phyloP scores from a whole-genome alignment of 371 early-diverging fungal species.

The Mortierella sp. region DNA sequence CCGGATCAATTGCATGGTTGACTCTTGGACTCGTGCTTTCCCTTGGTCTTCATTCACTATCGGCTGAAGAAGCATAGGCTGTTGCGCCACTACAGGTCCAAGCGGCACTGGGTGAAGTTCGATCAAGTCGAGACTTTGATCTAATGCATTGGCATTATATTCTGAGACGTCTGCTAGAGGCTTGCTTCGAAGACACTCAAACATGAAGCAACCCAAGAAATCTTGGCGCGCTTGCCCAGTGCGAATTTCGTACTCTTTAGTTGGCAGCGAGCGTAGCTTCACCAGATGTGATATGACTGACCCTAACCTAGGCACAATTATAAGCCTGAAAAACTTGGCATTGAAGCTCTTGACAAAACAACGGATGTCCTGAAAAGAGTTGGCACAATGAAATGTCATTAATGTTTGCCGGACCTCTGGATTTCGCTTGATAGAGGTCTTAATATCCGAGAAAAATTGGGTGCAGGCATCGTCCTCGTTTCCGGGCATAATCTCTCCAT shows the following conservation, averaged over 20 bases:
- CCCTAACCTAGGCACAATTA: slow-evolving; percentile 70
- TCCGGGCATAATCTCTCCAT: slow-evolving; percentile 63
- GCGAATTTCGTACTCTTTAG: slow-evolving; percentile 12
- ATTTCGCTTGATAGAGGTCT: slow-evolving; percentile 46
- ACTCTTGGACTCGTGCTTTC: slow-evolving; percentile 43
- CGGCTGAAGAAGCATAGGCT: slow-evolving; percentile 44
- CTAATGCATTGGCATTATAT: slow-evolving; percentile 29
- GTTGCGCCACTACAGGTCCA: slow-evolving; percentile 21
- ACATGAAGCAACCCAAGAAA: slow-evolving; percentile 60
- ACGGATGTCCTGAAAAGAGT: slow-evolving; percentile 61
- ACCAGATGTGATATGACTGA: slow-evolving; percentile 60
- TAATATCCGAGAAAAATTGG: slow-evolving; percentile 56
- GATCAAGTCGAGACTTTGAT: slow-evolving; percentile 30
- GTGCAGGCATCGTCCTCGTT: slow-evolving; percentile 55
- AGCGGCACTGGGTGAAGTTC: slow-evolving; percentile 44
- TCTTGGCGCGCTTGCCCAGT: slow-evolving; percentile 25
- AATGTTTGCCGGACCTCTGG: slow-evolving; percentile 38
- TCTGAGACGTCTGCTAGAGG: slow-evolving; percentile 52
- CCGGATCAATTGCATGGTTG: slow-evolving; percentile 40
- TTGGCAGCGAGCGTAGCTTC: slow-evolving; percentile 29
- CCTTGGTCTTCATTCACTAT: slow-evolving; percentile 51
- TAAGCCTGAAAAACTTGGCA: slow-evolving; percentile 67
- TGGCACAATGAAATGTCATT: slow-evolving; percentile 44
- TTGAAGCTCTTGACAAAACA: slow-evolving; percentile 80
- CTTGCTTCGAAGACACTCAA: slow-evolving; percentile 70